A percentile compares a stretch with the other conserved stretches of the same genome.
Evolutionary conservation across 306 rosid species (phyloP).

Genomic region (Cicer pinnatifidum): DNA sequence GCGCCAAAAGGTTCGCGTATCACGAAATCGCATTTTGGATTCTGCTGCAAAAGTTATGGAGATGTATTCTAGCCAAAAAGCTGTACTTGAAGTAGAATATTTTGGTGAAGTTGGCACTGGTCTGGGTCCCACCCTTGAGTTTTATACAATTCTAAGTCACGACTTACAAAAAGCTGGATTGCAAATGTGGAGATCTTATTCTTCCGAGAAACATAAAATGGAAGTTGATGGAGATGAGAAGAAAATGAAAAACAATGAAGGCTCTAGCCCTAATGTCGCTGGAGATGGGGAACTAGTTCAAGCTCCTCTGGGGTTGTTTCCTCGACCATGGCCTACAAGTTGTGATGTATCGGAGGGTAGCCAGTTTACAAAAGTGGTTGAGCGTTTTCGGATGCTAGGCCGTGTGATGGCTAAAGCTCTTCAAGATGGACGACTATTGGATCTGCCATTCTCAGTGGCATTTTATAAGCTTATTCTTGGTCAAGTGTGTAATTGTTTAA

Average conservation of each 20-base stretch:
- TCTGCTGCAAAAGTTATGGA: conserved; percentile 99
- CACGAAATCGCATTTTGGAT: conserved; percentile 92
- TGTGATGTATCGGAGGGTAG: conserved; percentile 77
- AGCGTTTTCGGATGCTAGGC: conserved; percentile 87
- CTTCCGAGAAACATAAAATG: conserved; percentile 47
- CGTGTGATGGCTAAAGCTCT: conserved; percentile 96
- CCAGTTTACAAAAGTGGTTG: conserved; percentile 68
- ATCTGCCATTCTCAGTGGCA: conserved; percentile 84
- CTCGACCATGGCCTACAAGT: conserved; percentile 85
- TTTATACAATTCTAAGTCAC: conserved; percentile 92
- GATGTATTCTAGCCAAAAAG: conserved; percentile 98
- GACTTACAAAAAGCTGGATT: conserved; percentile 86
- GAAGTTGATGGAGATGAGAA: conserved; percentile 74
- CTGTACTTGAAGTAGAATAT: conserved; percentile 98
- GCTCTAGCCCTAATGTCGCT: conserved; percentile 30
- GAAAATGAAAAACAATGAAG: conserved; percentile 53
- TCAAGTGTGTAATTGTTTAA: conserved; percentile 62
- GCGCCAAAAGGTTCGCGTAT: conserved; percentile 97
- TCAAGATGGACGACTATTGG: conserved; percentile 96
- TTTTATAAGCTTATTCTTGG: conserved; percentile 90
- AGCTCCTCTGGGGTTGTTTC: conserved; percentile 92
- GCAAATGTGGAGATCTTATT: conserved; percentile 88
- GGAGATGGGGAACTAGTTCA: conserved; percentile 67
- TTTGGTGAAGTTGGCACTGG: conserved; percentile 99
- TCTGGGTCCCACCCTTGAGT: conserved; percentile 98